A percentile compares a stretch with the other conserved stretches of the same genome.
These are phyloP conservation scores for Colletotrichum truncatum DNA, from an alignment of 2,329 filamentous ascomycete species.

Conservation along the genomic window DNA sequence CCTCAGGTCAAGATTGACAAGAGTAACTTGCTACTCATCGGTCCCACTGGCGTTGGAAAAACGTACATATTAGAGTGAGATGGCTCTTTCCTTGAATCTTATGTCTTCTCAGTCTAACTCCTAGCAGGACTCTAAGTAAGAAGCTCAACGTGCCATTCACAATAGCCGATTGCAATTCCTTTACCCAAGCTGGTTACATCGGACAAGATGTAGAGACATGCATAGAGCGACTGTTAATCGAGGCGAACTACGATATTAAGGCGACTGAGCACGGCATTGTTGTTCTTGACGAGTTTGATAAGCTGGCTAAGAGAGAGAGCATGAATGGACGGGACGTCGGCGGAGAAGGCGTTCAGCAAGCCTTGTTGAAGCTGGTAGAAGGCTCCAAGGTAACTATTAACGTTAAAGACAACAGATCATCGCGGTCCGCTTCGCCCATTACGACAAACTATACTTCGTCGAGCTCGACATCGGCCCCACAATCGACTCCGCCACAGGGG, in stretches of 20 bases:
- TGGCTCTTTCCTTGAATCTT: background rate
- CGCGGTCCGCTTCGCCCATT: slow-evolving; percentile 60
- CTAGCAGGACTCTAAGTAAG: slow-evolving; percentile 82
- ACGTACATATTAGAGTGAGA: slow-evolving; percentile 85
- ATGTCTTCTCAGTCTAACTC: slow-evolving; percentile 27
- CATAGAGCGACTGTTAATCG: slow-evolving; percentile 88
- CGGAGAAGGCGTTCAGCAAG: slow-evolving; percentile 96
- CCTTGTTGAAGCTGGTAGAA: slow-evolving; percentile 93
- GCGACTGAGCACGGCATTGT: slow-evolving; percentile 92
- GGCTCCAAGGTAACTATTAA: slow-evolving; percentile 93
- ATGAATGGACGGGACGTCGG: slow-evolving; percentile 92
- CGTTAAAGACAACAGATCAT: slow-evolving; percentile 79
- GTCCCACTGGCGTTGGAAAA: slow-evolving; percentile 95
- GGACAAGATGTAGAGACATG: slow-evolving; percentile 98
- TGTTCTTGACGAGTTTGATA: slow-evolving; percentile 96
- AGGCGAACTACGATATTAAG: slow-evolving; percentile 87
- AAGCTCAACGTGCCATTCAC: slow-evolving; percentile 95
- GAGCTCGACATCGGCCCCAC: slow-evolving; percentile 55
- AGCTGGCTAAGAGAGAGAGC: slow-evolving; percentile 89
- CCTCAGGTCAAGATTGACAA: slow-evolving; percentile 84
- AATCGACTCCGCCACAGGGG: slow-evolving; percentile 54
- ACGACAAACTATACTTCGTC: slow-evolving; percentile 61
- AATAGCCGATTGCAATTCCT: slow-evolving; percentile 94
- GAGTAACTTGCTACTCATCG: slow-evolving; percentile 90
- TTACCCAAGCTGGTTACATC: slow-evolving; percentile 97